Evolutionary conservation across 345 rosid genomes (phyloP).

Genomic region (Eucalyptus pauciflora): DNA sequence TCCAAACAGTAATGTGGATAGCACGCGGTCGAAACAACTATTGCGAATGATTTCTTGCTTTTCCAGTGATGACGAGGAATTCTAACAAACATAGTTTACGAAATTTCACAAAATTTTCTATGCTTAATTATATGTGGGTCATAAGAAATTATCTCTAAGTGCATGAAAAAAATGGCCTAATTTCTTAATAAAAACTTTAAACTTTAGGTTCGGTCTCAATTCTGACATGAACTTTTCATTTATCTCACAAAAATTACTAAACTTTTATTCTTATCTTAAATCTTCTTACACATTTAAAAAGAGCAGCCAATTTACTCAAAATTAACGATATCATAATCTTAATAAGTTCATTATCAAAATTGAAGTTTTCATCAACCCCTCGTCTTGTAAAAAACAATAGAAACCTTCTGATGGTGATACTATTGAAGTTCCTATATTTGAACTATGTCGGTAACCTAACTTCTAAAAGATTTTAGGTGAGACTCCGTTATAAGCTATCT

Average conservation of each 20-base stretch:
- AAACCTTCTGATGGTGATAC: neutral
- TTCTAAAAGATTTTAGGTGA: neutral
- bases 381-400: too few species aligned
- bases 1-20: neutral
- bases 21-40: neutral
- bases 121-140: neutral
- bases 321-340: neutral
- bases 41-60: neutral
- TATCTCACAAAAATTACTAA: neutral
- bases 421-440: neutral
- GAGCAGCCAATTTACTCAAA: neutral
- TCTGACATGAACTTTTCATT: too few species aligned
- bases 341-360: too few species aligned
- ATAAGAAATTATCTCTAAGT: neutral
- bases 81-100: neutral
- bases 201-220: rapidly evolving
- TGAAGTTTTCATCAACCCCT: neutral
- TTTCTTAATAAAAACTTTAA: too few species aligned
- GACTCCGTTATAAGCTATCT: neutral
- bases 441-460: neutral
- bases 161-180: neutral
- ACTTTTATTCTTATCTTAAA: neutral
- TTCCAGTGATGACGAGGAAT: neutral
- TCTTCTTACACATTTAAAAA: too few species aligned
- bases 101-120: neutral